These are phyloP conservation scores for Venturiaceae sp. DNA, from an alignment of 2,329 filamentous ascomycete genomes.

Conservation along the genomic window DNA sequence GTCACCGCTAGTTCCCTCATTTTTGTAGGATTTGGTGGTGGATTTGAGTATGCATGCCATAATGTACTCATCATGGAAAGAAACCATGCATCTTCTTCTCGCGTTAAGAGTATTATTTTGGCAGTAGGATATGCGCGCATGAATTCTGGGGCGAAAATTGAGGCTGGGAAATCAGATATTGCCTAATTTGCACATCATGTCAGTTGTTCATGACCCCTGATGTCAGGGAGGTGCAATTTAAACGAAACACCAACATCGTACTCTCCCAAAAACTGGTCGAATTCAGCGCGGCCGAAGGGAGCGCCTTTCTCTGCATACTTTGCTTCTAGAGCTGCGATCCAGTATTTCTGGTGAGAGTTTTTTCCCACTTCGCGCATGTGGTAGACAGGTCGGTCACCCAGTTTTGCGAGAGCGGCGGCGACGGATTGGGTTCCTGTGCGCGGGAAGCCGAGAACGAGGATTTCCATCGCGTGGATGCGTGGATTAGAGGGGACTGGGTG, in stretches of 20 bases:
- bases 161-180: slow-evolving; percentile 60
- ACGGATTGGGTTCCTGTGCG: slow-evolving; percentile 5
- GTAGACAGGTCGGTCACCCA: not conserved
- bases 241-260: not conserved
- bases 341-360: not conserved
- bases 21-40: not conserved
- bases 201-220: too few relatives aligned
- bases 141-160: slow-evolving; percentile 59
- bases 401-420: not conserved
- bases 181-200: slow-evolving; percentile 29
- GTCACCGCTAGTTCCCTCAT: not conserved
- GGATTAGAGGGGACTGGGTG: too few relatives aligned
- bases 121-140: slow-evolving; percentile 64
- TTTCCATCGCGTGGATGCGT: too few relatives aligned
- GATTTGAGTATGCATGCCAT: not conserved
- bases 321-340: slow-evolving; percentile 1
- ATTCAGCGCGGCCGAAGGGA: not conserved
- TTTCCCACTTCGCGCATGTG: slow-evolving; percentile 1
- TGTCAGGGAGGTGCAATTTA: not conserved
- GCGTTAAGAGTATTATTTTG: slow-evolving; percentile 59
- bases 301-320: not conserved
- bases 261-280: not conserved
- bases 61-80: slow-evolving; percentile 20
- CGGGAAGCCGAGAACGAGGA: slow-evolving; percentile 4
- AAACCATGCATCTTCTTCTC: slow-evolving; percentile 57